Percentiles rank a stretch among this genome's conserved stretches.
phyloP scores from a whole-genome alignment of 768 basidiomycete species.

The Rhizopogon vinicolor region DNA sequence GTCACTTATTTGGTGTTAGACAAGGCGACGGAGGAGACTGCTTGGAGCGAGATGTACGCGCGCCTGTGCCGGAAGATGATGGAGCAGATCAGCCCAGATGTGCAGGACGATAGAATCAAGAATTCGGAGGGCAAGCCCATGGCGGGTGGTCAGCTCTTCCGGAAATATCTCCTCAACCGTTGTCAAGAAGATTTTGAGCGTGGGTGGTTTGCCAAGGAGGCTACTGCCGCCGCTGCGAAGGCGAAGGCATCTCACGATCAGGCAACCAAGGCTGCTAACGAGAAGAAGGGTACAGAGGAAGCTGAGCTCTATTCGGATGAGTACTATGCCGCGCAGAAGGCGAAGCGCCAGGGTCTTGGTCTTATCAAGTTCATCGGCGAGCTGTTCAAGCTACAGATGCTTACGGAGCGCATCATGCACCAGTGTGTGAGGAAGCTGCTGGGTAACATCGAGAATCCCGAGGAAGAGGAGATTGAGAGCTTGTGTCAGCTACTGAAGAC shows the following conservation, averaged over 20 bases:
- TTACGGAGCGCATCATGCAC: constrained; percentile 97
- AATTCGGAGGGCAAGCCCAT: constrained; percentile 83
- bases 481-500: constrained; percentile 91
- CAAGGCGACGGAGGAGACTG: constrained; percentile 94
- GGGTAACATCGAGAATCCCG: constrained; percentile 89
- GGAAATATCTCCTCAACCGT: constrained; percentile 93
- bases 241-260: constrained; percentile 83
- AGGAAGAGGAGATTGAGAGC: constrained; percentile 97
- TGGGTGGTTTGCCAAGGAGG: constrained; percentile 88
- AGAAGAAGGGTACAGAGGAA: constrained; percentile 48
- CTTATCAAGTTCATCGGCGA: constrained; percentile 98
- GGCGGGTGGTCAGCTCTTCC: constrained; percentile 89
- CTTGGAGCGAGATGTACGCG: constrained; percentile 98
- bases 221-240: constrained; percentile 83
- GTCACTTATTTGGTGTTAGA: constrained; percentile 98
- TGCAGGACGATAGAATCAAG: constrained; percentile 85
- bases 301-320: constrained; percentile 88
- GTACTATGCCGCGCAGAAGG: constrained; percentile 95
- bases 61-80: constrained; percentile 93
- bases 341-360: constrained; percentile 94
- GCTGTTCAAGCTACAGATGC: constrained; percentile 98
- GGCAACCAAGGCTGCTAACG: constrained; percentile 66
- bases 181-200: constrained; percentile 98
- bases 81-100: constrained; percentile 84
- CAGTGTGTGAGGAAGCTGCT: constrained; percentile 96